Evolutionary conservation across 2,329 filamentous ascomycete genomes (phyloP), one percentile per base, ranked within the genome.

Genomic region (Trichoderma sp.): DNA sequence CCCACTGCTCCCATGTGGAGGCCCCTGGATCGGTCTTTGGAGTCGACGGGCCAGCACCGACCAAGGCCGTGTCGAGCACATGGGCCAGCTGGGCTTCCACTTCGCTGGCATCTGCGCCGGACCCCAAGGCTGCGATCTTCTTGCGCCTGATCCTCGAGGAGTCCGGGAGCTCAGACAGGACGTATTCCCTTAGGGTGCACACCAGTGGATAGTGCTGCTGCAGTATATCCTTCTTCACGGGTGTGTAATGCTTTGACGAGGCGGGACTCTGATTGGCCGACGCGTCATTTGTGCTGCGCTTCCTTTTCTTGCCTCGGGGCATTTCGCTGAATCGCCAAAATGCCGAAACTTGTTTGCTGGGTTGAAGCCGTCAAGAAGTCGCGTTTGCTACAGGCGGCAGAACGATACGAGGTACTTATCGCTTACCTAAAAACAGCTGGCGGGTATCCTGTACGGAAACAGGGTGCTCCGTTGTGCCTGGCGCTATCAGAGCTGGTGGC

Each of bases 1-100:
- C 74, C 79, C 87, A 89, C 69, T 86, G 82, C 67, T 83, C 78
- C 76, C 82, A 81, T 47, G 84, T 80, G 50, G 77, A 74, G 39
- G 80, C 78, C 70, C 74, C 64, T 5, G 44, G 48, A 7, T 63
- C 64, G 19, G 59, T 41, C 45, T 30, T 50, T 39, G 50, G 14
- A 26, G 28, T 7, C 12, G 41, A 34, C 14, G 50, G 63, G 39
- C 39, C 58, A 58, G 82, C 75, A 41, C 89, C 90, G 47, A 96
- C 83, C 17, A 95, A 75, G 1, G 87, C 88, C 1, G 82, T 83
- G 76, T 95, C 91, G 41, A 96, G 85, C 28, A 94, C 76, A 2
- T 74, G 73, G 5, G 80, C 81, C 12, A 93, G 73, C 34, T 74
- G 76, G 17, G 70, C 68, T 67, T 84, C 81, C 7, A 73, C 47